These are phyloP conservation scores for Amylocarpus encephaloides DNA, from an alignment of 2,329 filamentous ascomycete genomes.

Conservation along the genomic window DNA sequence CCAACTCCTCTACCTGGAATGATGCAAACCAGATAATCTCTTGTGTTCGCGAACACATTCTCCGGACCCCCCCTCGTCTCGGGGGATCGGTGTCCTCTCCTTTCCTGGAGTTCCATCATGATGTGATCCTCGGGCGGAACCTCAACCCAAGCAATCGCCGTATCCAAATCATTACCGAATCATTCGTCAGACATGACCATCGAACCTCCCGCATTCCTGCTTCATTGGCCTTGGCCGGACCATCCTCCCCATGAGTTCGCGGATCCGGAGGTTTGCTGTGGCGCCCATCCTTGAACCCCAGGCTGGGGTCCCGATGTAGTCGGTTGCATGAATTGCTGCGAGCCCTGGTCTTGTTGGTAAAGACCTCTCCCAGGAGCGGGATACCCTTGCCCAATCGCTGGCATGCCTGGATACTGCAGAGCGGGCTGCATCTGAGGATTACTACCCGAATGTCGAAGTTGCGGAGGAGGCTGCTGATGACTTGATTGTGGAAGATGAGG, in stretches of 20 bases:
- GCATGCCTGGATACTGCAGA: slow-evolving; percentile 59
- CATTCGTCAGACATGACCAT: slow-evolving; percentile 18
- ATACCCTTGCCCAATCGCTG: slow-evolving; percentile 53
- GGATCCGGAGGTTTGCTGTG: slow-evolving; percentile 26
- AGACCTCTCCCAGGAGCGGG: slow-evolving; percentile 49
- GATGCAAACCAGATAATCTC: slow-evolving; percentile 19
- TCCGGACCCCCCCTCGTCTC: slow-evolving; percentile 11
- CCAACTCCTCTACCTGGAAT: slow-evolving; percentile 27
- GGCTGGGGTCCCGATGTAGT: slow-evolving; percentile 36
- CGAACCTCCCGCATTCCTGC: background rate
- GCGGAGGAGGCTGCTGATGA: slow-evolving; percentile 51
- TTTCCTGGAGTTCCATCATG: slow-evolving; percentile 2
- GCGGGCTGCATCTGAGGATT: slow-evolving; percentile 50
- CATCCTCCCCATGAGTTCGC: slow-evolving; percentile 28
- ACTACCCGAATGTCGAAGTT: slow-evolving; percentile 51
- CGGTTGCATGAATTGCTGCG: slow-evolving; percentile 63
- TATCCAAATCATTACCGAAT: slow-evolving; percentile 19
- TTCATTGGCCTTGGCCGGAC: slow-evolving; percentile 26
- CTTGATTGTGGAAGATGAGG: slow-evolving; percentile 40
- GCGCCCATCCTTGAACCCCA: slow-evolving; percentile 29
- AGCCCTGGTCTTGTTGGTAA: slow-evolving; percentile 56
- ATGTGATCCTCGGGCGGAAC: slow-evolving; percentile 12
- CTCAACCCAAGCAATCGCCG: slow-evolving; percentile 10
- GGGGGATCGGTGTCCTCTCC: background rate
- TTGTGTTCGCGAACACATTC: slow-evolving; percentile 17